These are phyloP conservation scores for Parsonsia alboflavescens DNA, from an alignment of 257 asterid genomes.

Conservation along the genomic window DNA sequence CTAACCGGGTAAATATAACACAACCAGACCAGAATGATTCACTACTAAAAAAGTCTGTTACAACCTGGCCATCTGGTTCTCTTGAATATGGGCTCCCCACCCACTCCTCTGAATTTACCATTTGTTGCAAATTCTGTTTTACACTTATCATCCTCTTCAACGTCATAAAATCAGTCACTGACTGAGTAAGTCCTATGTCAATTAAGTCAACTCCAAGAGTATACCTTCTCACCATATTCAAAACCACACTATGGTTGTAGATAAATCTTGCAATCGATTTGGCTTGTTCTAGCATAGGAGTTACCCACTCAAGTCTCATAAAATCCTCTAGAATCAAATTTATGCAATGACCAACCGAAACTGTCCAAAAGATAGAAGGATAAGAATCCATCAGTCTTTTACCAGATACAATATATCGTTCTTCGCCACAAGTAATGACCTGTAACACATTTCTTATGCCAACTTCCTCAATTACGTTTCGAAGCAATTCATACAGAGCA, in stretches of 20 bases:
- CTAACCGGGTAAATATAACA: conserved; percentile 39
- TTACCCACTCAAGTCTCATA: conserved; percentile 47
- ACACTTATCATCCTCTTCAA: conserved; percentile 59
- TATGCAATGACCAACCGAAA: conserved; percentile 71
- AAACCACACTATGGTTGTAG: conserved; percentile 45
- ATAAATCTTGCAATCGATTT: conserved; percentile 68
- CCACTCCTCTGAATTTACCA: conserved; percentile 96
- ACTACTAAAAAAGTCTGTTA: conserved; percentile 47
- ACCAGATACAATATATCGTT: conserved; percentile 56
- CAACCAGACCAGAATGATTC: conserved; percentile 80
- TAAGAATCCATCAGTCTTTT: conserved; percentile 52
- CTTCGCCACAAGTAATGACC: conserved; percentile 69
- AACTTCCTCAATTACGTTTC: conserved; percentile 70
- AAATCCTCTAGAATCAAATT: conserved; percentile 77
- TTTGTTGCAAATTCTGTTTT: conserved; percentile 65
- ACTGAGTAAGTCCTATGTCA: conserved; percentile 50
- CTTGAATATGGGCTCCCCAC: conserved; percentile 65
- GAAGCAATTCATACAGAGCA: conserved; percentile 54
- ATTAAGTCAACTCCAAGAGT: conserved; percentile 77
- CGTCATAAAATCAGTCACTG: conserved; percentile 64
- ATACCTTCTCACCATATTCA: conserved; percentile 73
- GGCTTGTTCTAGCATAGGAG: conserved; percentile 60
- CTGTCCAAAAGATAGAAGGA: conserved; percentile 81
- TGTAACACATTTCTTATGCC: conserved; percentile 73
- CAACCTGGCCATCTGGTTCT: conserved; percentile 55